Evolutionary conservation across 1,284 basidiomycete genomes (phyloP).

Genomic region (Anthracocystis setariae): DNA sequence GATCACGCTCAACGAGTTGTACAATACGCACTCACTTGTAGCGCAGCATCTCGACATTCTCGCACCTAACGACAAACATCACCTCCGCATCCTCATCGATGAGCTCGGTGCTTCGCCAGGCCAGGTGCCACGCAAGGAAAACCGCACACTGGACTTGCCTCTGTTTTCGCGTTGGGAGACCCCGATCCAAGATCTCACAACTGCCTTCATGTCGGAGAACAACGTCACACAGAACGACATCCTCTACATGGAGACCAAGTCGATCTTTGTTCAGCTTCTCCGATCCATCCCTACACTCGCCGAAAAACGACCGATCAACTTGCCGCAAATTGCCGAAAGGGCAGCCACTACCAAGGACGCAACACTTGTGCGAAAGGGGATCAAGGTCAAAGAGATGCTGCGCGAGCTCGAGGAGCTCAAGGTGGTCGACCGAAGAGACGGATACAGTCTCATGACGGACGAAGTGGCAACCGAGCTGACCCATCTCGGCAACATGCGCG

Average conservation of each 20-base stretch:
- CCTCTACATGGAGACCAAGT: constrained; percentile 99
- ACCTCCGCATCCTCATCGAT: constrained; percentile 92
- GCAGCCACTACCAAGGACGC: constrained; percentile 98
- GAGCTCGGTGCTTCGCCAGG: constrained; percentile 90
- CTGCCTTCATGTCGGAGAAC: constrained; percentile 88
- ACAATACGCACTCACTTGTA: constrained; percentile 95
- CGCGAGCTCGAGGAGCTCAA: constrained; percentile 91
- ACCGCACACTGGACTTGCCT: constrained; percentile 88
- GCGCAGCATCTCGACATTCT: constrained; percentile 93
- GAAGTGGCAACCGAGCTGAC: constrained; percentile 94
- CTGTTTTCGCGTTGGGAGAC: constrained; percentile 99
- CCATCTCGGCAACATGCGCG: constrained; percentile 92
- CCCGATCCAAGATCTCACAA: constrained; percentile 95
- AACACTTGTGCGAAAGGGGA: constrained; percentile 90
- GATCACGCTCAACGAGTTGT: constrained; percentile 99
- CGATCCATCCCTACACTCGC: constrained; percentile 85
- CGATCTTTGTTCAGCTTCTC: constrained; percentile 96
- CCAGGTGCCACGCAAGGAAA: constrained; percentile 97
- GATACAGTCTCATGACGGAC: constrained; percentile 93
- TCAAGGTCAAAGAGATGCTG: constrained; percentile 99
- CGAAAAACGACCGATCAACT: constrained; percentile 86
- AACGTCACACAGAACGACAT: constrained; percentile 97
- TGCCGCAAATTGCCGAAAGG: constrained; percentile 87
- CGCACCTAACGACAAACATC: constrained; percentile 95
- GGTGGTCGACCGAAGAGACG: constrained; percentile 83